A percentile compares a stretch with the other conserved stretches of the same genome.
phyloP scores from a whole-genome alignment of 2,329 filamentous ascomycete species.

The Lasiodiplodia theobromae region DNA sequence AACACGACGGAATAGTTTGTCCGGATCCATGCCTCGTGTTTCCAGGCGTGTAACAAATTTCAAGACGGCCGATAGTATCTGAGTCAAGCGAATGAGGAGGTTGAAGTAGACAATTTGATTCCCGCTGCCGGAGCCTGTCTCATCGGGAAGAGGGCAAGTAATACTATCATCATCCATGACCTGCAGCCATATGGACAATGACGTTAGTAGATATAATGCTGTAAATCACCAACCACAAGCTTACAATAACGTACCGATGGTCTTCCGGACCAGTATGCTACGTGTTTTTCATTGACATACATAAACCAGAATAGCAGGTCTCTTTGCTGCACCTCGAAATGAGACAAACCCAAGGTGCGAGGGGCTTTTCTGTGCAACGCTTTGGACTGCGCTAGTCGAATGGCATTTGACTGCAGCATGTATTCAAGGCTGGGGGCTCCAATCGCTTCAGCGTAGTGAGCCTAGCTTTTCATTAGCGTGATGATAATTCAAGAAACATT shows the following conservation, averaged over 20 bases:
- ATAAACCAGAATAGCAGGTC: constrained; percentile 35
- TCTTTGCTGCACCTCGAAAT: constrained; percentile 32
- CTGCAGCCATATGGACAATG: neutral
- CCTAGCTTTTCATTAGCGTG: neutral
- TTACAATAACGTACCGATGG: constrained; percentile 32
- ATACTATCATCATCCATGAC: neutral
- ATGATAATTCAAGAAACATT: neutral
- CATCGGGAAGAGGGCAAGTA: neutral
- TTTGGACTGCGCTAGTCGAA: constrained; percentile 32
- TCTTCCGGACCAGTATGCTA: constrained; percentile 32
- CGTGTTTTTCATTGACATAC: constrained; percentile 34
- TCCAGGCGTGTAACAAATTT: neutral
- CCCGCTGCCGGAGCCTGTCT: neutral
- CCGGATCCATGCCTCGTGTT: neutral
- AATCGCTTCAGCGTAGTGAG: neutral
- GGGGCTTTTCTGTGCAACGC: constrained; percentile 41
- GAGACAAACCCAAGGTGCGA: constrained; percentile 48
- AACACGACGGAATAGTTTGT: neutral
- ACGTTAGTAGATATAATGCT: neutral
- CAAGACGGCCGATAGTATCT: constrained; percentile 1
- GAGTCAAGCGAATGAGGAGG: neutral
- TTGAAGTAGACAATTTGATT: neutral
- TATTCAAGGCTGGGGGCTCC: constrained; percentile 5
- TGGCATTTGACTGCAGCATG: constrained; percentile 6
- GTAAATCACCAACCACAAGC: neutral